These are phyloP conservation scores for Schwanniomyces pseudopolymorphus DNA, from an alignment of 805 yeast genomes.

Conservation along the genomic window DNA sequence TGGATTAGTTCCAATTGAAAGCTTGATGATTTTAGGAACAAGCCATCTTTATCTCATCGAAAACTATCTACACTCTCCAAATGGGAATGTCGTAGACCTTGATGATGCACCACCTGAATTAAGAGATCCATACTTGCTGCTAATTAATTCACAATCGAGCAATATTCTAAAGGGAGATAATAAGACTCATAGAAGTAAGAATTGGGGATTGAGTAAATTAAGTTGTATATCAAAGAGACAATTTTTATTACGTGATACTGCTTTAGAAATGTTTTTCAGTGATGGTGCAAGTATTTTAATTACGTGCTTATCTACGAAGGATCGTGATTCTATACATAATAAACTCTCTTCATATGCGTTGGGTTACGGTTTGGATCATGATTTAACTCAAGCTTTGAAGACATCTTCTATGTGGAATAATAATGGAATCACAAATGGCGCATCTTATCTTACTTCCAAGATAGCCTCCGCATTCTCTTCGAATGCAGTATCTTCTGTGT, in stretches of 20 bases:
- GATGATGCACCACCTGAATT: conserved; percentile 60
- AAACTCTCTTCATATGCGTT: conserved; percentile 50
- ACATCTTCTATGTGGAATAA: conserved; percentile 43
- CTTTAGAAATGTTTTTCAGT: conserved; percentile 71
- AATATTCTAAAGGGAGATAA: conserved; percentile 21
- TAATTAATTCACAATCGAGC: conserved; percentile 53
- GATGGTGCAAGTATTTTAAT: conserved; percentile 71
- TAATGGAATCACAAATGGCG: conserved; percentile 41
- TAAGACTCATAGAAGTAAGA: conserved; percentile 45
- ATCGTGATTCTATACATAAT: conserved; percentile 57
- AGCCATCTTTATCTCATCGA: conserved; percentile 66
- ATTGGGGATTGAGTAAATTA: conserved; percentile 62
- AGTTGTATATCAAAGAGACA: conserved; percentile 71
- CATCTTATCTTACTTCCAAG: conserved; percentile 24
- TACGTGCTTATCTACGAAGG: conserved; percentile 54
- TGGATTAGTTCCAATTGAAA: conserved; percentile 77
- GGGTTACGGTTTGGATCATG: conserved; percentile 51
- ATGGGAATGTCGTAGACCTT: conserved; percentile 57
- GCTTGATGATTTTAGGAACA: conserved; percentile 68
- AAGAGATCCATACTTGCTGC: conserved; percentile 67
- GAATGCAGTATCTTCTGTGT: conserved; percentile 19
- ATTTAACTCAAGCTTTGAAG: conserved; percentile 53
- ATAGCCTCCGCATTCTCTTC: conserved; percentile 41
- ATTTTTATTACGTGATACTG: conserved; percentile 76
- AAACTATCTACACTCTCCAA: conserved; percentile 59